Percentiles rank a stretch among this genome's conserved stretches.
These are phyloP conservation scores for Coemansia sp. DNA, from an alignment of 192 early-diverging fungal genomes.

Conservation along the genomic window DNA sequence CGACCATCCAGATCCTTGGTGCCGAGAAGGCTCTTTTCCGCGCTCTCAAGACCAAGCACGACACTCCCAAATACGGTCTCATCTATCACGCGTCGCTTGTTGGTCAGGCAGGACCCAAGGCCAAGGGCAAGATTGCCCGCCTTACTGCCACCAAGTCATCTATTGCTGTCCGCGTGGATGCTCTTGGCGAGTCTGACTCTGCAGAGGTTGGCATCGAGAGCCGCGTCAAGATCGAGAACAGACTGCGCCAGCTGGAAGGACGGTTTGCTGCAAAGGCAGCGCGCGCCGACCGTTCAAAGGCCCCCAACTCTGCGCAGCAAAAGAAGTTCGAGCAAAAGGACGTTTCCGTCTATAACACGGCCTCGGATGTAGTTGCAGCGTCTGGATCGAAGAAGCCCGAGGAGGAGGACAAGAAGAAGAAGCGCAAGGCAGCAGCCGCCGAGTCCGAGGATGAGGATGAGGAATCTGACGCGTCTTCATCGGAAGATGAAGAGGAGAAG, in stretches of 20 bases:
- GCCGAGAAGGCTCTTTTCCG: constrained; percentile 99
- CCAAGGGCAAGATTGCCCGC: constrained; percentile 98
- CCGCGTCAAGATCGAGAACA: constrained; percentile 84
- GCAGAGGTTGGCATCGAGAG: constrained; percentile 83
- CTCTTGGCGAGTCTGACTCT: constrained; percentile 77
- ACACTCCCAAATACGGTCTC: constrained; percentile 98
- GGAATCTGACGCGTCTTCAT: constrained; percentile 31
- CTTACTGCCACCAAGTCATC: constrained; percentile 90
- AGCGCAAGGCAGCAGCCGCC: constrained; percentile 54
- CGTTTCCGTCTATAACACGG: constrained; percentile 55
- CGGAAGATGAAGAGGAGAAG: constrained; percentile 51
- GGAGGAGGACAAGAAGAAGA: constrained; percentile 38
- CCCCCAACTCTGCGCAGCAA: constrained; percentile 31
- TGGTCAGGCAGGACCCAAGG: constrained; percentile 93
- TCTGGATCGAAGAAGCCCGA: constrained; percentile 18
- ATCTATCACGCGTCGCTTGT: constrained; percentile 97
- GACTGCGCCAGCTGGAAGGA: constrained; percentile 89
- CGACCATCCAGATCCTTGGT: constrained; percentile 98
- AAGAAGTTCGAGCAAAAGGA: constrained; percentile 57
- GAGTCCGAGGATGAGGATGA: constrained; percentile 13
- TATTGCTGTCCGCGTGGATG: constrained; percentile 88
- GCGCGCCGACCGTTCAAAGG: constrained; percentile 66
- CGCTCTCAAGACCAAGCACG: constrained; percentile 97
- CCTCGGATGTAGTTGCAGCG: constrained; percentile 43
- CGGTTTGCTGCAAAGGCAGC: constrained; percentile 67